These are phyloP conservation scores for Cadophora luteo-olivacea DNA, from an alignment of 2,329 filamentous ascomycete species.

Conservation along the genomic window DNA sequence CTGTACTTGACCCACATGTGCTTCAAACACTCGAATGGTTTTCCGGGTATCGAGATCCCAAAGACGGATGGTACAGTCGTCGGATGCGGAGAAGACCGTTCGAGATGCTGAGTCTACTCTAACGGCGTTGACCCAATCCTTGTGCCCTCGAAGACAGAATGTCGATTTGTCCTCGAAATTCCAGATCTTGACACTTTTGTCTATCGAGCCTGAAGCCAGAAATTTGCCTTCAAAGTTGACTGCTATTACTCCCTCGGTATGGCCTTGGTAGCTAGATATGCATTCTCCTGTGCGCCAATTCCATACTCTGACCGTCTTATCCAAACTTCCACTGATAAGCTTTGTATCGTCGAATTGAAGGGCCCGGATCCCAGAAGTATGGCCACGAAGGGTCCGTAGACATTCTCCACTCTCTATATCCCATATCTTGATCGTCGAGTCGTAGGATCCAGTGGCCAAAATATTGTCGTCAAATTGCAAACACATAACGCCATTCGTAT, in stretches of 20 bases:
- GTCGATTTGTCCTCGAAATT: conserved; percentile 86
- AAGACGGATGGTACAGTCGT: conserved; percentile 88
- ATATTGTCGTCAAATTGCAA: conserved; percentile 82
- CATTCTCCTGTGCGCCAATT: conserved; percentile 94
- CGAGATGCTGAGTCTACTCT: conserved; percentile 81
- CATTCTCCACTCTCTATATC: conserved; percentile 88
- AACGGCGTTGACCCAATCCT: conserved; percentile 97
- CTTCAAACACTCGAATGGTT: conserved; percentile 80
- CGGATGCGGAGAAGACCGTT: conserved; percentile 90
- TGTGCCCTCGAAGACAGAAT: conserved; percentile 82
- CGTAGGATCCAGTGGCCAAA: conserved; percentile 93
- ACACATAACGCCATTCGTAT: conserved; percentile 82
- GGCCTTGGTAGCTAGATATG: conserved; percentile 79
- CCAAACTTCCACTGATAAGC: conserved; percentile 88
- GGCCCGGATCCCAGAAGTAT: conserved; percentile 82
- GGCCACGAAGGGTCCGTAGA: conserved; percentile 82
- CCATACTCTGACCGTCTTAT: conserved; percentile 90
- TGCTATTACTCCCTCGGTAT: conserved; percentile 82
- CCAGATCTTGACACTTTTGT: conserved; percentile 90
- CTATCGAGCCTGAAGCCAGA: conserved; percentile 87
- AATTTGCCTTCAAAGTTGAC: conserved; percentile 87
- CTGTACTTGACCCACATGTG: conserved; percentile 94
- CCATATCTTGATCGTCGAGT: conserved; percentile 96
- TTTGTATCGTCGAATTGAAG: conserved; percentile 93
- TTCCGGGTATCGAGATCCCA: conserved; percentile 90